Conservation (phyloP, 2,329 filamentous ascomycete genomes). For the Reticulascus tulasneorum region DNA sequence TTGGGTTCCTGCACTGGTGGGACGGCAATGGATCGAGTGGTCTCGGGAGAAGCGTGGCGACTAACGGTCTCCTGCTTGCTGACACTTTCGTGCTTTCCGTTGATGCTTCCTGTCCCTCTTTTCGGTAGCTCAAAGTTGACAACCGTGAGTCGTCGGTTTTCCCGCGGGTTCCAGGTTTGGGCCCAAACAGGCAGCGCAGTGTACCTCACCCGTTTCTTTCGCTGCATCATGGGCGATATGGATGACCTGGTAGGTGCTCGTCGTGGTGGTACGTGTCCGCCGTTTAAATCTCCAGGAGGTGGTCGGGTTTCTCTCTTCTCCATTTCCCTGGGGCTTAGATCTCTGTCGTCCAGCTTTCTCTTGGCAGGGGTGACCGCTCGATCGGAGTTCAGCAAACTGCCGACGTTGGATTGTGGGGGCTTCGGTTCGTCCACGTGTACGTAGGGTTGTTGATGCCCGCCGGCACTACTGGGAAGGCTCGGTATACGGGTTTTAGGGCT, state of each 20-base stretch:
- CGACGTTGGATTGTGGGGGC: conserved; percentile 10
- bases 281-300: conserved; percentile 47
- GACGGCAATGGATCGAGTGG: conserved; percentile 26
- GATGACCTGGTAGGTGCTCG: conserved; percentile 5
- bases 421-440: too few species aligned
- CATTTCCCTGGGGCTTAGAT: conserved; percentile 46
- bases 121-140: conserved; percentile 45
- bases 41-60: conserved; percentile 44
- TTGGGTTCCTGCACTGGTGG: conserved; percentile 17
- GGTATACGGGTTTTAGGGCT: conserved; percentile 71
- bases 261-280: conserved; percentile 22
- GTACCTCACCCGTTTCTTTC: conserved; percentile 36
- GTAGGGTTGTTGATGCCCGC: conserved; percentile 18
- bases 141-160: conserved; percentile 32
- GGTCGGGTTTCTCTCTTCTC: conserved; percentile 46
- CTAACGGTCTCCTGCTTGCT: conserved; percentile 30
- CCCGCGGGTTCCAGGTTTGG: conserved; percentile 30
- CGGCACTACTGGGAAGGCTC: conserved; percentile 43
- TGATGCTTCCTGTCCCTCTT: conserved; percentile 27
- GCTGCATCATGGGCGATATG: conserved; percentile 21
- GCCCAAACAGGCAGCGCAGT: conserved; percentile 45
- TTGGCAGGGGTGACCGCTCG: conserved; percentile 38
- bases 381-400: conserved; percentile 24
- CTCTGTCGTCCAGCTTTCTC: conserved; percentile 44
- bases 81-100: conserved; percentile 31